Evolutionary conservation across 805 yeast genomes (phyloP), one percentile per base, ranked within the genome.

Genomic region (Danielozyma ontarioensis): DNA sequence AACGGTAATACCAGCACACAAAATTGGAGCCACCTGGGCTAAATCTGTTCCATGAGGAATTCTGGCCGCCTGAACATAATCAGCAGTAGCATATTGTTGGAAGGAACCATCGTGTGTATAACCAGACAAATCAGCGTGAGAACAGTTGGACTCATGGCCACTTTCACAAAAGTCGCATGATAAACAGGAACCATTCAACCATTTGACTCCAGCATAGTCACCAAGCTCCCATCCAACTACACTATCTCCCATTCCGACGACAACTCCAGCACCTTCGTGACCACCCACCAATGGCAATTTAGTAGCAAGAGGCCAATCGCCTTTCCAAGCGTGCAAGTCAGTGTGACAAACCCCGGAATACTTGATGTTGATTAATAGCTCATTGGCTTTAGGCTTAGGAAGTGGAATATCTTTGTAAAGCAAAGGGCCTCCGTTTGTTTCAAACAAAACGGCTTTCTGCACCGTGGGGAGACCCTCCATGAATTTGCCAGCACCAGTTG

Each of bases 331-430:
- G 69, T 87, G 96, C 59, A 87, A 74, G 57, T 86, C 96, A 24
- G 95, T 85, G 72, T 88, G 96, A 66, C 96, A 86, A 36, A 86
- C 95, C 63, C 96, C 96, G 17, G 95, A 78, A 72, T 80, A 86
- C 66, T 78, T 78, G 62, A 87, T 78, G 60, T 87, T 78, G 64
- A 87, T 70, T 57, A 87, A 72, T 46, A 86, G 70, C 64, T 86
- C 89, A 55, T 79, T 80, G 39, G 85, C 65, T 55, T 74, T 80
- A 50, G 95, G 95, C 31, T 57, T 62, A 51, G 95, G 94, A 36
- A 85, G 90, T 34, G 89, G 83, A 42, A 84, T 76, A 49, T 84
- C 88, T 31, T 37, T 49, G 72, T 78, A 80, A 41, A 63, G 59
- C 46, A 83, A 62, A 37, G 74, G 71, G 50, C 87, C 87, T 43